Evolutionary conservation across 495 filamentous ascomycete genomes (phyloP), one percentile per base, ranked within the genome.

Genomic region (Endocarpon pusillum): DNA sequence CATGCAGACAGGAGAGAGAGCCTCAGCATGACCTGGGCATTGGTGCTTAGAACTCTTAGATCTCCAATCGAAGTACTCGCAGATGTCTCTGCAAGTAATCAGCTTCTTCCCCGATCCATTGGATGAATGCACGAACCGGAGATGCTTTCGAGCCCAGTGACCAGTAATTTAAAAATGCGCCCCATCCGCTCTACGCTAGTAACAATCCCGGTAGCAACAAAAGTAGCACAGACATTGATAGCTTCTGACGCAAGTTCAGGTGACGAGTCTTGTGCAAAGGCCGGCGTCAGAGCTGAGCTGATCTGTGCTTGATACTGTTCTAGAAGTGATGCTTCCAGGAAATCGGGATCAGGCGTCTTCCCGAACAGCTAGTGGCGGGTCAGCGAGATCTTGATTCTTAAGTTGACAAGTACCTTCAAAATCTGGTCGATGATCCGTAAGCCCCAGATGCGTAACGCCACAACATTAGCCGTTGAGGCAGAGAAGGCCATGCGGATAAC

Each of bases 251-350:
- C 89, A 4, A 99, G 63, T 49, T 94, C 91, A 1, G 89, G 85
- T 3, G 87, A 94, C 2, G 89, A 96, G 54, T 99, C 89, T 2
- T 75, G 73, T 1, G 87, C 85, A 59, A 99, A 99, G 1, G 89
- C 91, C 6, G 89, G 89, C 3, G 89, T 96, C 24, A 99, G 67
- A 0, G 89, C 89, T 1, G 89, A 94, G 43, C 87, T 82, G 45
- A 96, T 94, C 51, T 99, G 89, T 11, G 89, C 89, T 52, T 99
- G 89, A 46, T 96, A 99, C 49, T 96, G 89, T 46, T 99, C 89
- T 0, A 99, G 69, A 9, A 99, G 63, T 48, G 89, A 83, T 7
- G 82, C 89, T 52, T 99, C 89, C 5, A 85, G 71, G 47, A 97
- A 96, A 47, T 96, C 89, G 0, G 91, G 89, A 55, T 97, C 89